phyloP scores from a whole-genome alignment of 257 asterid genomes.

The Perilla frutescens region DNA sequence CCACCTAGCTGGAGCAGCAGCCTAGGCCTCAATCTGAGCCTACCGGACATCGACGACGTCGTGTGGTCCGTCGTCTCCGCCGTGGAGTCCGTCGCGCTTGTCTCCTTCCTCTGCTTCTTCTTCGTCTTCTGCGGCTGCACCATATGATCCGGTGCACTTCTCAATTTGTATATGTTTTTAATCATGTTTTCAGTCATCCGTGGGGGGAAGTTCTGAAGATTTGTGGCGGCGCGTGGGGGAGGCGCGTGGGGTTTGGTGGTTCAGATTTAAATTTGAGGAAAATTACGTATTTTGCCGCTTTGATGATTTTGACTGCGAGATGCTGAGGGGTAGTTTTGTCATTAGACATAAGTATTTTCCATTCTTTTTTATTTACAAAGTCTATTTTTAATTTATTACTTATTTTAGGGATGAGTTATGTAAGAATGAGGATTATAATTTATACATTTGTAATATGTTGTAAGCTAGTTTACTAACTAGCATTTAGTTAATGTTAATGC shows the following conservation, averaged over 20 bases:
- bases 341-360: background rate
- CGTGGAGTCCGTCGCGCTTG: constrained; percentile 58
- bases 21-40: constrained; percentile 34
- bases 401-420: background rate
- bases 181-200: background rate
- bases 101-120: constrained; percentile 59
- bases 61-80: constrained; percentile 57
- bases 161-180: background rate
- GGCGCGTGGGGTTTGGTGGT: constrained; percentile 34
- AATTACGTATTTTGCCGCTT: background rate
- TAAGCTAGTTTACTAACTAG: no score
- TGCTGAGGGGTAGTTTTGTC: constrained; percentile 1
- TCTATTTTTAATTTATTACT: background rate
- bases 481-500: no score
- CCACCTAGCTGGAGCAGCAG: constrained; percentile 38
- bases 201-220: background rate
- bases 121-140: constrained; percentile 62
- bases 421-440: no score
- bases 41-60: constrained; percentile 55
- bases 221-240: constrained; percentile 6
- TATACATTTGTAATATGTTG: no score
- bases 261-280: constrained; percentile 8
- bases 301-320: background rate
- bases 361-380: background rate
- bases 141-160: constrained; percentile 28